phyloP scores from a whole-genome alignment of 164 flowering plant genomes.

The Warburgia ugandensis region DNA sequence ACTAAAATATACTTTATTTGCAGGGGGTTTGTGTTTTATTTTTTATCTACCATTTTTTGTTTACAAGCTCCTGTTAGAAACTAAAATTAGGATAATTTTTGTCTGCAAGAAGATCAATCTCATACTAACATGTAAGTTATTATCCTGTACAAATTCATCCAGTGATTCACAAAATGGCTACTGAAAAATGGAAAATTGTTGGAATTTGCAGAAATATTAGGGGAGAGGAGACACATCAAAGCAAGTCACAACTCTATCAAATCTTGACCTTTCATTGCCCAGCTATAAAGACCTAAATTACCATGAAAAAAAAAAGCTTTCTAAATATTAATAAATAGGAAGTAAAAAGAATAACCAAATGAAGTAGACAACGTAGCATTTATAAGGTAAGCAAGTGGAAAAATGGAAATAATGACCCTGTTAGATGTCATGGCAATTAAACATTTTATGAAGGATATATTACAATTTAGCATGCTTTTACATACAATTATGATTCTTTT shows the following conservation, averaged over 20 bases:
- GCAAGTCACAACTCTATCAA: neutral
- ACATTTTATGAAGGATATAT: no score
- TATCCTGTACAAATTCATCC: neutral
- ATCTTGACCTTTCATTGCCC: neutral
- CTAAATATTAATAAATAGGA: neutral
- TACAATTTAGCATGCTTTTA: no score
- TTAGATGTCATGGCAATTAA: no score
- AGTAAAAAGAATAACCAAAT: no score
- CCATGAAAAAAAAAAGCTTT: neutral
- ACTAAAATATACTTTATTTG: neutral
- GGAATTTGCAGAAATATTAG: neutral
- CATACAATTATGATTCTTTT: no score
- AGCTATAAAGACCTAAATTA: neutral
- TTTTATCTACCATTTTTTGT: no score
- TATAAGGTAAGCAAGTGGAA: no score
- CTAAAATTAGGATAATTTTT: neutral
- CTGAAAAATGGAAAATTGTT: neutral
- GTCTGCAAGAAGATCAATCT: neutral
- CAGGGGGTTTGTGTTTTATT: no score
- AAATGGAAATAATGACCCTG: no score
- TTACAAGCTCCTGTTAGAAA: neutral
- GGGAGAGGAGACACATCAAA: neutral
- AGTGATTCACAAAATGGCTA: neutral
- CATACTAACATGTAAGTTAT: no score
- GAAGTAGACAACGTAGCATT: no score